phyloP scores from a whole-genome alignment of 1,139 yeast genomes.

The Candida pseudocylindracea region DNA sequence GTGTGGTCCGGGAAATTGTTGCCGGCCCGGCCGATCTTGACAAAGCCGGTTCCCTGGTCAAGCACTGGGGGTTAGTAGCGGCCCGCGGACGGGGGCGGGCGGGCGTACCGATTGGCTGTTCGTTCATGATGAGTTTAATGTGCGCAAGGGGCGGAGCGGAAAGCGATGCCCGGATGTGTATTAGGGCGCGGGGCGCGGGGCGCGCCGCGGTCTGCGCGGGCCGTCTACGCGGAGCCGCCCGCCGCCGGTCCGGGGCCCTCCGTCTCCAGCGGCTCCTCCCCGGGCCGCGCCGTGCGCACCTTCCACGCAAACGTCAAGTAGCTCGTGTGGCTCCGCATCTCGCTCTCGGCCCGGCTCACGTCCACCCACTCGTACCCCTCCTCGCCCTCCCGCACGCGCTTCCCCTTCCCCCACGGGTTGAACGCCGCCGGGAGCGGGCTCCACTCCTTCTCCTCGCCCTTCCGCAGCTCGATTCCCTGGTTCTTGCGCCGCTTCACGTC shows the following conservation, averaged over 20 bases:
- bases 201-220: too few species aligned
- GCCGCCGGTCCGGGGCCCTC: too few species aligned
- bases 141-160: too few species aligned
- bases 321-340: constrained; percentile 84
- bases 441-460: constrained; percentile 9
- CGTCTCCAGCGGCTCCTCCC: background rate
- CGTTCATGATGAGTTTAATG: background rate
- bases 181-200: too few species aligned
- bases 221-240: too few species aligned
- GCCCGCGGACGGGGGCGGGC: background rate
- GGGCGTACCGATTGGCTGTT: background rate
- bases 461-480: constrained; percentile 46
- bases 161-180: too few species aligned
- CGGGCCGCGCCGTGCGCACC: constrained; percentile 2
- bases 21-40: constrained; percentile 88
- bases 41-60: constrained; percentile 98
- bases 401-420: constrained; percentile 83
- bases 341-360: constrained; percentile 65
- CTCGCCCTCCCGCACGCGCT: constrained; percentile 73
- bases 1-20: constrained; percentile 95
- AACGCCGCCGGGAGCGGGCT: constrained; percentile 8
- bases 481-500: constrained; percentile 61
- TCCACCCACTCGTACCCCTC: constrained; percentile 55
- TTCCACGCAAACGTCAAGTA: constrained; percentile 74
- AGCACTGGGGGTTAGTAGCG: constrained; percentile 27